Base-by-base conservation (phyloP, 192 early-diverging fungal genomes). In the Coemansia sp. region DNA sequence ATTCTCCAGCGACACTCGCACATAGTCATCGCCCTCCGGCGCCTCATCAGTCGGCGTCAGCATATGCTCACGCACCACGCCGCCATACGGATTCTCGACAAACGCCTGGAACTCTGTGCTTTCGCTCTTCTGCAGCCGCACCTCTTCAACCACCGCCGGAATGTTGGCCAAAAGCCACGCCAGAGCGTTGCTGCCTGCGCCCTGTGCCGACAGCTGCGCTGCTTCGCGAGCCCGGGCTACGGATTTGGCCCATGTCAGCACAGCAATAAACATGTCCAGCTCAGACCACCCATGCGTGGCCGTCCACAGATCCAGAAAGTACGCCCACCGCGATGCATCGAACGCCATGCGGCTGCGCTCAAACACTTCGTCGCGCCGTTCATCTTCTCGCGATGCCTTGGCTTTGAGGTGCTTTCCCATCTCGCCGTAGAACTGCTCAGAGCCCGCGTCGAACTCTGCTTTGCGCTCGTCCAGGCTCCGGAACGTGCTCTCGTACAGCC, bases 101-200 rank as follows among this genome's bases (percentile, higher is more conserved):
- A 70, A 55, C 14, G 78, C 73, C 66, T 75, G 69, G 69, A 81
- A 81, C 66, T 81, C 73, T 2, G 62, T 72, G 12, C 65, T 73
- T 56, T 81, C 78, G 52, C 56, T 60, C 37, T 63, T 57, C 57
- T 81, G 69, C 66, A 54, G 35, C 23, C 66, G 60, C 39, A 72
- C 65, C 55, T 81, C 78, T 17, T 72, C 73, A 51, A 51, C 65
- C 11, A 58, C 35, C 55, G 66, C 49, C 12, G 63, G 51, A 4
- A 81, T 17, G 24, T 59, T 56, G 10, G 56, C 69, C 45, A 75
- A 23, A 25, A 71, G 56, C 73, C 69, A 75, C 2, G 49, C 50
- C 58, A 80, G 38, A 5, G 45, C 58, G 5, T 0, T 54, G 41
- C 41, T n/a, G 41, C 15, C 41, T n/a, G 41, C 41, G 5, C 41